Evolutionary conservation across 176 grass and related monocot species (phyloP).

Genomic region (Zoysia pacifica): DNA sequence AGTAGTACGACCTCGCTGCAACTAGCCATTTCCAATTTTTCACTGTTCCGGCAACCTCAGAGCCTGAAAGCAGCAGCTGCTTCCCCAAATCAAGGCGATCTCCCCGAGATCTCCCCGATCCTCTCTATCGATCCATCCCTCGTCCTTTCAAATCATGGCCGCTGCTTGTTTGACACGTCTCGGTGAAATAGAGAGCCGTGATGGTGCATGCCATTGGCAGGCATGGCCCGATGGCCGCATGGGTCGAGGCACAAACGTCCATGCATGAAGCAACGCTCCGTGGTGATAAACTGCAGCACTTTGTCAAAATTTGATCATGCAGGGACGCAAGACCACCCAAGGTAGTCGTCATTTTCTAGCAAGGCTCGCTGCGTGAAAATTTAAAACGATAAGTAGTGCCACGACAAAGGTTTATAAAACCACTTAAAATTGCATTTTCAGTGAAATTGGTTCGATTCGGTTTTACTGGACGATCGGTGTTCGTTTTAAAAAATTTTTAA

Average conservation of each 20-base stretch:
- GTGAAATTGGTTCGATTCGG: too few species aligned
- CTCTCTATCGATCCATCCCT: not conserved
- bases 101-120: not conserved
- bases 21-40: not conserved
- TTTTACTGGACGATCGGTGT: too few species aligned
- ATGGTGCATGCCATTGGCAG: constrained; percentile 31
- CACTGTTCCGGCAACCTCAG: not conserved
- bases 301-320: too few species aligned
- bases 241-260: not conserved
- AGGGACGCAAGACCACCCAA: too few species aligned
- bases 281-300: too few species aligned
- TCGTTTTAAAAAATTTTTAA: too few species aligned
- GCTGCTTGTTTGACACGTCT: constrained; percentile 10
- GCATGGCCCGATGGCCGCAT: not conserved
- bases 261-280: not conserved
- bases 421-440: too few species aligned
- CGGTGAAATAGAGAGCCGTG: not conserved
- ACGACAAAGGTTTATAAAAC: too few species aligned
- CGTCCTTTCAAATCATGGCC: not conserved
- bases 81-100: not conserved
- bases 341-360: too few species aligned
- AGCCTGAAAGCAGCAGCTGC: not conserved
- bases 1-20: too few species aligned
- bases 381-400: too few species aligned
- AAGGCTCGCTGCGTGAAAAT: too few species aligned